Evolutionary conservation across 2,329 filamentous ascomycete genomes (phyloP), one percentile per base, ranked within the genome.

Genomic region (Scedosporium aurantiacum): DNA sequence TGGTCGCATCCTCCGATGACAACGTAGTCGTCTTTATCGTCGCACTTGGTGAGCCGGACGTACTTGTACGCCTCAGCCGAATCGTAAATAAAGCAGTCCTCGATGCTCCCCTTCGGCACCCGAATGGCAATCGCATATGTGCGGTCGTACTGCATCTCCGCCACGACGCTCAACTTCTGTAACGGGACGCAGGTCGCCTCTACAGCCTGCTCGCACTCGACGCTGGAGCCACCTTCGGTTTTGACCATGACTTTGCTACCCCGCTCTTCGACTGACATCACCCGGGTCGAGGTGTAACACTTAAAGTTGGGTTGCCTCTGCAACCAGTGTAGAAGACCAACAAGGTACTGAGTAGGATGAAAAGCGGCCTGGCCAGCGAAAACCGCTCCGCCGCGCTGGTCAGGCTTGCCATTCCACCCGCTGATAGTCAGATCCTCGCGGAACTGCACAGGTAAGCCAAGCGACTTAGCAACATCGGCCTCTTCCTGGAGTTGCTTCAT

Each of bases 1-100:
- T 84, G 82, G 65, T 84, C 82, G 58, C 78, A 78, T 1, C 82
- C 82, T 5, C 81, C 82, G 5, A 83, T 74, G 4, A 85, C 71
- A 57, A 84, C 67, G 67, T 83, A 84, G 64, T 83, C 81, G 52
- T 82, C 70, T 61, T 78, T 70, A 0, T 78, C 75, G 61, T 84
- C 80, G 66, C 81, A 82, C 0, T 68, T 71, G 0, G 81, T 83
- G 10, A 83, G 67, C 1, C 81, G 77, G 2, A 81, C 70, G 63
- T 84, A 84, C 66, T 82, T 80, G 74, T 84, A 84, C 25, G 68
- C 70, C 25, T 83, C 80, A 1, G 77, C 79, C 1, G 75, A 73
- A 68, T 84, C 80, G 66, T 84, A 83, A 52, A 84, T 69, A 1
- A 84, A 73, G 61, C 78, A 79, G 65, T 84, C 81, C 65, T 82